These are phyloP conservation scores for Chionographis japonica DNA, from an alignment of 106 monocot species.

Conservation along the genomic window DNA sequence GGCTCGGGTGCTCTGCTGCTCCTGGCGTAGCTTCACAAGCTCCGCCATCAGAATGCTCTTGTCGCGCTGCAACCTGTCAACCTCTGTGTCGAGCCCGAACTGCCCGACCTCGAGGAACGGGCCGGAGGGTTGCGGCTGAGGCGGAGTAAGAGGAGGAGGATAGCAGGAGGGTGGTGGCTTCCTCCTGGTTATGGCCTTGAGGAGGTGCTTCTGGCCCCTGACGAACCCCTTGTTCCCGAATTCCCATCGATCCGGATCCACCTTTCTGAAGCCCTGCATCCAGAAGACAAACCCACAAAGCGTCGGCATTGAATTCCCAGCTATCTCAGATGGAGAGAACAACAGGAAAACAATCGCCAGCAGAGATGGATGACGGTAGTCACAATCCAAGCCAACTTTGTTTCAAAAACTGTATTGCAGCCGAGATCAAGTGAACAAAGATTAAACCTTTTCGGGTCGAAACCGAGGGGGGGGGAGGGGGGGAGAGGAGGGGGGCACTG, in stretches of 20 bases:
- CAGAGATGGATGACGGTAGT: too few species aligned
- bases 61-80: constrained; percentile 60
- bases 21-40: constrained; percentile 71
- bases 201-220: constrained; percentile 61
- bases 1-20: constrained; percentile 61
- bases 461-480: too few species aligned
- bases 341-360: too few species aligned
- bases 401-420: too few species aligned
- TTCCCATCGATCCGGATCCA: constrained; percentile 83
- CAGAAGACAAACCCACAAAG: too few species aligned
- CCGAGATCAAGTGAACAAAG: too few species aligned
- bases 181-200: constrained; percentile 64
- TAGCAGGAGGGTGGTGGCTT: constrained; percentile 26
- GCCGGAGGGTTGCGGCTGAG: constrained; percentile 21
- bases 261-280: constrained; percentile 75
- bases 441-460: too few species aligned
- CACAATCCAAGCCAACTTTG: too few species aligned
- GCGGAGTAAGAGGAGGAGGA: constrained; percentile 7
- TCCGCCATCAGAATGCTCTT: constrained; percentile 72
- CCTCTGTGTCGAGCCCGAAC: constrained; percentile 62
- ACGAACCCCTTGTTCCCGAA: constrained; percentile 76
- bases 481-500: too few species aligned
- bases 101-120: constrained; percentile 61
- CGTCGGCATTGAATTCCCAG: too few species aligned
- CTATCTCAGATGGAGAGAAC: too few species aligned